Evolutionary conservation across 179 eudicot species (phyloP).

Genomic region (Sideroxylon spinosum): DNA sequence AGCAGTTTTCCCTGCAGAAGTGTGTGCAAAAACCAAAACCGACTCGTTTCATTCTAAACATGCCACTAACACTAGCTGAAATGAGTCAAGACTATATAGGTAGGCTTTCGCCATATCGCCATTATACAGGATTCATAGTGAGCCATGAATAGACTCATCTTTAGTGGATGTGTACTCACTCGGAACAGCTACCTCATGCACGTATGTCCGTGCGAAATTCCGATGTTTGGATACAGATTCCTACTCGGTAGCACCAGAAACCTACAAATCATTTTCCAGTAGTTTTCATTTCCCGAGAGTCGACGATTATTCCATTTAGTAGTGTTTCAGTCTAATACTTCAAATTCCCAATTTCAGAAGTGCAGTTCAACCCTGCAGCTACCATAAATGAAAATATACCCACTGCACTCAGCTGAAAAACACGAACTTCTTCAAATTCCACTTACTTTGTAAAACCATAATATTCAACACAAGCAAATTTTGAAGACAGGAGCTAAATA

Average conservation of each 20-base stretch:
- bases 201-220: conserved; percentile 55
- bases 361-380: neutral
- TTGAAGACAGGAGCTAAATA: too few relatives aligned
- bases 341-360: neutral
- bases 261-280: conserved; percentile 21
- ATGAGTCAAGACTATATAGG: conserved; percentile 77
- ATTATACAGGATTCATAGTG: conserved; percentile 48
- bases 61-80: conserved; percentile 71
- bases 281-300: conserved; percentile 31
- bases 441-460: neutral
- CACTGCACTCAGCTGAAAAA: neutral
- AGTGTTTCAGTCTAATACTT: neutral
- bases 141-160: conserved; percentile 61
- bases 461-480: too few relatives aligned
- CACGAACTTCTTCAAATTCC: neutral
- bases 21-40: conserved; percentile 85
- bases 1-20: conserved; percentile 95
- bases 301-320: conserved; percentile 29
- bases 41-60: conserved; percentile 89
- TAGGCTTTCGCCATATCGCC: conserved; percentile 68
- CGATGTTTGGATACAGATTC: conserved; percentile 40
- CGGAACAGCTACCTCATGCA: conserved; percentile 93
- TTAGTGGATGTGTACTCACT: conserved; percentile 38
- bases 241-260: conserved; percentile 1
- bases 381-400: neutral